phyloP scores from a whole-genome alignment of 805 yeast genomes.

The Candida dajiaensis region DNA sequence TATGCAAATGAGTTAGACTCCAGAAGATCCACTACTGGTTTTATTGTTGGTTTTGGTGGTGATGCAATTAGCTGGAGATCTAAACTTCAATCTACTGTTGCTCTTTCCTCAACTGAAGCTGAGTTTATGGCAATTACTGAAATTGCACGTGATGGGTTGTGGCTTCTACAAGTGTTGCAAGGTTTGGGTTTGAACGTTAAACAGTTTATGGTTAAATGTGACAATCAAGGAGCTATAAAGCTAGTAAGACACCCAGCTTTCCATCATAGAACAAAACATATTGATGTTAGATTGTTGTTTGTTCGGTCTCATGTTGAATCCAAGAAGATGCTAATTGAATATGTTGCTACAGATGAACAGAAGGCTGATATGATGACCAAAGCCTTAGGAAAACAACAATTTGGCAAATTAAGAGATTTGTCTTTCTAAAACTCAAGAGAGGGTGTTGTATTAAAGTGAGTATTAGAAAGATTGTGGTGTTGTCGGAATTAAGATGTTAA shows the following conservation, averaged over 20 bases:
- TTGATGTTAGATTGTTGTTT: background rate
- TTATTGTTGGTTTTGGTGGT: background rate
- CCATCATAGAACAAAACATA: background rate
- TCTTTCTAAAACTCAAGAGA: background rate
- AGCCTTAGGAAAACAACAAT: background rate
- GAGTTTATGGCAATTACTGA: conserved; percentile 4
- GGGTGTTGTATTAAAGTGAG: background rate
- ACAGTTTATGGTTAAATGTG: background rate
- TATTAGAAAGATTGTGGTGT: too few species aligned
- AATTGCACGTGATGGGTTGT: background rate
- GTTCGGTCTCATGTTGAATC: background rate
- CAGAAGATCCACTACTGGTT: background rate
- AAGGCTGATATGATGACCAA: background rate
- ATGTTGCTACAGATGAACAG: background rate
- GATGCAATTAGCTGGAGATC: conserved; percentile 2
- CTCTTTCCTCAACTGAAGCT: conserved; percentile 4
- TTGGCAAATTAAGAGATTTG: background rate
- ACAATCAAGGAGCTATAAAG: background rate
- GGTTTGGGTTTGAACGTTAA: background rate
- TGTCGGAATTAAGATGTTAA: too few species aligned
- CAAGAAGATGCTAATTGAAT: background rate
- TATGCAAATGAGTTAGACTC: background rate
- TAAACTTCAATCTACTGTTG: conserved; percentile 1
- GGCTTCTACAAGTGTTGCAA: background rate
- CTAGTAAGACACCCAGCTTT: background rate